Base-by-base conservation (phyloP, 305 asterid species). In the Caryopteris hybrid region DNA sequence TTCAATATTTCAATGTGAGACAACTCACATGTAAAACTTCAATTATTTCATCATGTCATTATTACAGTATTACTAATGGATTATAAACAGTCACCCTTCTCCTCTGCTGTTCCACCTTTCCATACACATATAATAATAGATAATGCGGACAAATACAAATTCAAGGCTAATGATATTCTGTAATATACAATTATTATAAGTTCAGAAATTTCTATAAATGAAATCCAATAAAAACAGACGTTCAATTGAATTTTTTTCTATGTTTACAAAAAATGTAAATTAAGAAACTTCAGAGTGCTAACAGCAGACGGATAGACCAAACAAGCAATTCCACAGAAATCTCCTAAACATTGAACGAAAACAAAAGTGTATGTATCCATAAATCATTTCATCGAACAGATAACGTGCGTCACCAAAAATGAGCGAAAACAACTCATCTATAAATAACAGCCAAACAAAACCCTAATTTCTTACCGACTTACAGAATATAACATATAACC, bases 321-420 rank as follows among this genome's bases (percentile, higher is more conserved):
- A 23, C 34, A 21, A 20, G 50, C 14, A 22, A 38, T 17, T 17
- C 48, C 27, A 1, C 22, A 13, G 46, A 14, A 71, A 4, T 45
- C 17, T 20, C 36, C 22, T 48, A 51, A 64, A 27, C 41, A 25
- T 7, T 13, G 51, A 52, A 36, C 18, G n/a, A 33, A 18, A 10
- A 16, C 3, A 10, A 41, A 31, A 8, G 12, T 0, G 27, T 16
- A 27, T 16, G 5, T 17, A 31, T 38, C 13, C 2, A 17, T 8
- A 22, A 58, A 31, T 14, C 82, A 82, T 76, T 82, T 76, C 70
- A 76, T 78, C 86, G 58, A 83, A 76, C 84, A 80, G 73, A 25
- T 78, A 23, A 62, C 51, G 4, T 0, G 79, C 80, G 67, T 23
- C 31, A 25, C 31, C 31, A 25, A 25, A 25, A 25, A 2, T 1